Conservation (phyloP, 2,329 filamentous ascomycete species). For the Talaromyces sp. region DNA sequence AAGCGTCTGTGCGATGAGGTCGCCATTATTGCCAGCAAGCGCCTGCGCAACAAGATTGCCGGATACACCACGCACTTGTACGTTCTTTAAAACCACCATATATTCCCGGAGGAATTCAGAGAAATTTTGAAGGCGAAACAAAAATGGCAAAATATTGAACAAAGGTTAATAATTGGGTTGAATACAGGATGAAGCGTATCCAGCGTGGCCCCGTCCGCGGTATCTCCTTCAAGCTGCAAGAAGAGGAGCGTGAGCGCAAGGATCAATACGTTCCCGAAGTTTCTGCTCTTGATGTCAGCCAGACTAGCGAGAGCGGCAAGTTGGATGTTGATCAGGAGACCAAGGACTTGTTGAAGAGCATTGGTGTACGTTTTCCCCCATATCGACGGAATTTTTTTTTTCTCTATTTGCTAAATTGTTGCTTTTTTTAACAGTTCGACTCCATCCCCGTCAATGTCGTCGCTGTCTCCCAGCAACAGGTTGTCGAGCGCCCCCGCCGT, state of each 20-base stretch:
- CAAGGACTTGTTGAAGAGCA: constrained; percentile 97
- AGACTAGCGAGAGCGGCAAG: constrained; percentile 84
- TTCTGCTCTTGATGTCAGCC: constrained; percentile 95
- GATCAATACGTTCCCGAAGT: constrained; percentile 99
- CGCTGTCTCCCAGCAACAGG: constrained; percentile 82
- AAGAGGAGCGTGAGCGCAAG: constrained; percentile 99
- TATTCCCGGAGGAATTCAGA: not conserved
- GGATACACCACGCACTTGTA: constrained; percentile 90
- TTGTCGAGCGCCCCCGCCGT: constrained; percentile 73
- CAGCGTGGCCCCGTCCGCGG: constrained; percentile 98
- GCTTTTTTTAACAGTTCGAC: constrained; percentile 67
- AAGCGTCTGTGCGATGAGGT: constrained; percentile 99
- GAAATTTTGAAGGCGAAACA: not conserved
- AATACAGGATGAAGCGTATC: constrained; percentile 91
- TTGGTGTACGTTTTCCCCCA: constrained; percentile 71
- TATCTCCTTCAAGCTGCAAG: constrained; percentile 99
- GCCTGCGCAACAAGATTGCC: constrained; percentile 99
- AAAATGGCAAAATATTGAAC: not conserved
- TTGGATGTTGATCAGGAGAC: constrained; percentile 96
- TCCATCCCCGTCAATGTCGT: constrained; percentile 94
- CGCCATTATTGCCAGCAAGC: constrained; percentile 98
- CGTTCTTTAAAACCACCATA: not conserved
- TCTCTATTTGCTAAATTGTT: not conserved
- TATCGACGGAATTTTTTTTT: constrained; percentile 9
- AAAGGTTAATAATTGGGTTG: not conserved